Conservation (phyloP, 345 rosid genomes). For the Crucihimalaya himalaica region DNA sequence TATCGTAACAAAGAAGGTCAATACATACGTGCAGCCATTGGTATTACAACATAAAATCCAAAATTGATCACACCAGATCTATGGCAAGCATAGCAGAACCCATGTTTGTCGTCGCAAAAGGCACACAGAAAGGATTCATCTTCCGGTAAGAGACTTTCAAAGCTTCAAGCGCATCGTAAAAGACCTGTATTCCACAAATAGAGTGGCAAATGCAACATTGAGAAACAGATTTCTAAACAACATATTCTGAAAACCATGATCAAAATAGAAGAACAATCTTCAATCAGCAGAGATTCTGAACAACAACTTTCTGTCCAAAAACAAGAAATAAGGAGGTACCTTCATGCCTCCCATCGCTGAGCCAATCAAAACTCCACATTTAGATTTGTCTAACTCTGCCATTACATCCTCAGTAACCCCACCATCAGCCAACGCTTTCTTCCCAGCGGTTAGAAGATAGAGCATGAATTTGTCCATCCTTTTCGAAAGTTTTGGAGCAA, state of each 20-base stretch:
- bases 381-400: slow-evolving; percentile 70
- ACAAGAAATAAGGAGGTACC: slow-evolving; percentile 40
- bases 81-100: slow-evolving; percentile 98
- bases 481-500: slow-evolving; percentile 81
- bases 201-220: neutral
- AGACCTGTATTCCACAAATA: slow-evolving; percentile 55
- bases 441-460: slow-evolving; percentile 88
- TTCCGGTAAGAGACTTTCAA: slow-evolving; percentile 82
- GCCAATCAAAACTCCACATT: slow-evolving; percentile 91
- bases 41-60: slow-evolving; percentile 10
- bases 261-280: neutral
- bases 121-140: slow-evolving; percentile 94
- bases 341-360: slow-evolving; percentile 95
- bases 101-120: slow-evolving; percentile 96
- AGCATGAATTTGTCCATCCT: slow-evolving; percentile 98
- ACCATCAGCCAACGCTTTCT: slow-evolving; percentile 89
- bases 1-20: slow-evolving; percentile 24
- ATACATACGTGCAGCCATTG: neutral
- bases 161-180: slow-evolving; percentile 87
- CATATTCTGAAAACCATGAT: neutral
- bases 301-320: neutral
- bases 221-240: neutral
- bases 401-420: slow-evolving; percentile 73
- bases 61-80: slow-evolving; percentile 71
- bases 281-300: neutral